Conservation (phyloP, 1,284 basidiomycete genomes). For the Takashimella tepidaria region DNA sequence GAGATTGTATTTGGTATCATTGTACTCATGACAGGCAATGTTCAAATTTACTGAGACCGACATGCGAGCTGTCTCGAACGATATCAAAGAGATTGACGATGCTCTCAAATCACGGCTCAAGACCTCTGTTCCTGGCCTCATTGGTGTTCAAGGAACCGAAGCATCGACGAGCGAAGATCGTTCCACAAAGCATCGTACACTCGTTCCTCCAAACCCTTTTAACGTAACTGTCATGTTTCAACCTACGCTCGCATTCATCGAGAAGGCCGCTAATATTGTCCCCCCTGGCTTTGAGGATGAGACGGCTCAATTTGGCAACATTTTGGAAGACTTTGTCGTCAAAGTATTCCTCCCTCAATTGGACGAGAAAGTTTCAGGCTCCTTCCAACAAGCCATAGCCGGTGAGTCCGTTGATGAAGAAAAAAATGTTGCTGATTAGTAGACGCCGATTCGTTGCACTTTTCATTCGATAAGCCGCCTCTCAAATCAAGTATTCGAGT, state of each 20-base stretch:
- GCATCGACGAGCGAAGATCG: constrained; percentile 56
- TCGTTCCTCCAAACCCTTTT: constrained; percentile 89
- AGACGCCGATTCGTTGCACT: constrained; percentile 4
- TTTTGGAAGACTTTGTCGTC: constrained; percentile 86
- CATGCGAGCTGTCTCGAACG: constrained; percentile 61
- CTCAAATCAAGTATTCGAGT: constrained; percentile 80
- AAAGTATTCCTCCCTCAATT: constrained; percentile 90
- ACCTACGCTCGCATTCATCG: constrained; percentile 81
- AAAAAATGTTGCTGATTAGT: no score
- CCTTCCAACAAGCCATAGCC: constrained; percentile 81
- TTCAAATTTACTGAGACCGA: constrained; percentile 91
- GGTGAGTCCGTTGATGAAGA: constrained; percentile 48
- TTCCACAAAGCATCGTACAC: constrained; percentile 68
- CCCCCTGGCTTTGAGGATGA: constrained; percentile 65
- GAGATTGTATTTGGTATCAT: no score
- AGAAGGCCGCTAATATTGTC: constrained; percentile 62
- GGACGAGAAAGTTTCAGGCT: constrained; percentile 84
- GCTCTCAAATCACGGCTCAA: constrained; percentile 77
- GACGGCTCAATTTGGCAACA: constrained; percentile 61
- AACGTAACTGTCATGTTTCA: constrained; percentile 92
- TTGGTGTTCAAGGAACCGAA: constrained; percentile 45
- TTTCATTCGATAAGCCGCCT: constrained; percentile 28
- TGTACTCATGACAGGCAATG: constrained; percentile 55
- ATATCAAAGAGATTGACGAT: constrained; percentile 74
- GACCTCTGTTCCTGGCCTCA: constrained; percentile 89